These are phyloP conservation scores for Funneliformis mosseae DNA, from an alignment of 192 early-diverging fungal genomes.

Conservation along the genomic window DNA sequence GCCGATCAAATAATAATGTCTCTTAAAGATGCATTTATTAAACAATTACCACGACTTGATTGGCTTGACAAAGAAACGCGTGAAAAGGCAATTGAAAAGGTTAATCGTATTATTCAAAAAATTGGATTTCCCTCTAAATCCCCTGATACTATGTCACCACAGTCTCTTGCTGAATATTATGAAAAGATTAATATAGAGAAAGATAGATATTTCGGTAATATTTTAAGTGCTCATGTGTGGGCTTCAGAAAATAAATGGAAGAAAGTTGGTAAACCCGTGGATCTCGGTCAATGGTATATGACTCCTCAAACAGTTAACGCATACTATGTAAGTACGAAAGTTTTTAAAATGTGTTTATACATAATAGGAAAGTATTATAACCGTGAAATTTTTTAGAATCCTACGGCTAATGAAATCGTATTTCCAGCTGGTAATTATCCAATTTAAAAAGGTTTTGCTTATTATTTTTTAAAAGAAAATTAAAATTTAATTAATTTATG, in stretches of 20 bases:
- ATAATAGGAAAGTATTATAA: neutral
- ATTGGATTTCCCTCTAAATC: slow-evolving; percentile 67
- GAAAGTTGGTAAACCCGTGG: slow-evolving; percentile 43
- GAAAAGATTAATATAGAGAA: slow-evolving; percentile 50
- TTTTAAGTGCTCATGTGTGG: slow-evolving; percentile 53
- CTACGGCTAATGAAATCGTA: slow-evolving; percentile 54
- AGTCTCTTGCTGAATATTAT: slow-evolving; percentile 55
- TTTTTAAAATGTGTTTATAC: neutral
- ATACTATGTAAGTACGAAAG: slow-evolving; percentile 44
- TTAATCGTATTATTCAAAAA: slow-evolving; percentile 58
- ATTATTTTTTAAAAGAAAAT: neutral
- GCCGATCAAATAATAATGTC: slow-evolving; percentile 53
- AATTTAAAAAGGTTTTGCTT: neutral
- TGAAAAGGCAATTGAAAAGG: slow-evolving; percentile 57
- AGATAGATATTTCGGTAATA: slow-evolving; percentile 64
- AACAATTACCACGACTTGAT: slow-evolving; percentile 43
- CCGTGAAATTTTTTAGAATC: slow-evolving; percentile 30
- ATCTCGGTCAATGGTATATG: slow-evolving; percentile 58
- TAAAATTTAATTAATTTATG: neutral
- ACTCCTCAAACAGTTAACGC: slow-evolving; percentile 60
- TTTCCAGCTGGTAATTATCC: slow-evolving; percentile 49
- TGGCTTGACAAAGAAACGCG: slow-evolving; percentile 65
- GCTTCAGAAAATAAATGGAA: slow-evolving; percentile 25
- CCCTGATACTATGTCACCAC: slow-evolving; percentile 52
- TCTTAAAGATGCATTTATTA: slow-evolving; percentile 47